Conservation (phyloP, 2,329 filamentous ascomycete species). For the Podosphaera xanthii region DNA sequence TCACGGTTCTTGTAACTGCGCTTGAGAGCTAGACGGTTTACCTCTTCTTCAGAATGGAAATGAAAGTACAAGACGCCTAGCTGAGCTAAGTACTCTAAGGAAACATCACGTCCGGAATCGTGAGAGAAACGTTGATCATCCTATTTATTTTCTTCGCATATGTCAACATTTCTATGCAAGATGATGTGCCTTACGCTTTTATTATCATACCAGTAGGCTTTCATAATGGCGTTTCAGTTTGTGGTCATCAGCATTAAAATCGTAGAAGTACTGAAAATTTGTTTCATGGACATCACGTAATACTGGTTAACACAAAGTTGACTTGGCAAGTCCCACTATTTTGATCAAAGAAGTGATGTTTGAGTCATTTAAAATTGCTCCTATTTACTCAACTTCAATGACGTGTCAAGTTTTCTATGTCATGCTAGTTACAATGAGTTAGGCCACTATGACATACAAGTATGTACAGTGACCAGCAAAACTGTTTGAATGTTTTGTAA, state of each 20-base stretch:
- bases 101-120: constrained; percentile 54
- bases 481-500: no score
- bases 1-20: constrained; percentile 88
- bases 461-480: no score
- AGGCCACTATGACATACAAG: no score
- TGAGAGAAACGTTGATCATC: constrained; percentile 86
- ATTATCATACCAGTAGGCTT: constrained; percentile 51
- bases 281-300: not conserved
- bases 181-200: constrained; percentile 24
- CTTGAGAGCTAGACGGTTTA: constrained; percentile 50
- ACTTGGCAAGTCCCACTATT: not conserved
- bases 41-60: constrained; percentile 37
- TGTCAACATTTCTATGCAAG: constrained; percentile 1
- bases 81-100: constrained; percentile 38
- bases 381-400: not conserved
- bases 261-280: not conserved
- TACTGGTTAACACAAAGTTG: not conserved
- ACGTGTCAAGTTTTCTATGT: no score
- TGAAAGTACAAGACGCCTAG: constrained; percentile 65
- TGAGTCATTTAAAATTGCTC: not conserved
- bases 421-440: no score
- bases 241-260: not conserved
- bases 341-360: not conserved
- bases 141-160: constrained; percentile 22
- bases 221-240: constrained; percentile 24